These are phyloP conservation scores for Abrus pulchellus DNA, from an alignment of 306 rosid species.

Conservation along the genomic window DNA sequence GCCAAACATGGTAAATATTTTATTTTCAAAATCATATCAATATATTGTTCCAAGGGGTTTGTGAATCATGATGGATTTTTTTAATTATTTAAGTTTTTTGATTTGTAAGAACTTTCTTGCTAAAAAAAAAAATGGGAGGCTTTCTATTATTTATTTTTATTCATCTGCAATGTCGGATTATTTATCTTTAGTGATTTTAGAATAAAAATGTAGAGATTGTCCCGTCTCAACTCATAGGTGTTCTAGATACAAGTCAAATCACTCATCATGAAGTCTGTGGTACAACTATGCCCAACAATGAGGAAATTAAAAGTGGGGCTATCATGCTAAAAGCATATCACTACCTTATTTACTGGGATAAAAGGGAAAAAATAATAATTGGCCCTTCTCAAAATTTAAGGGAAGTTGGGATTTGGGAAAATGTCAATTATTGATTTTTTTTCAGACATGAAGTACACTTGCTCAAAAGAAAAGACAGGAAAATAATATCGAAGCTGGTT, in stretches of 20 bases:
- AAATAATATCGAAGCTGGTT: neutral
- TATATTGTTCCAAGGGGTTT: neutral
- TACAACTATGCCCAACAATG: neutral
- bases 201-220: constrained; percentile 15
- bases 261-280: neutral
- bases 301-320: neutral
- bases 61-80: constrained; percentile 5
- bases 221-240: neutral
- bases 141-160: too few relatives aligned
- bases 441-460: neutral
- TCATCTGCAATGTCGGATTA: neutral
- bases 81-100: neutral
- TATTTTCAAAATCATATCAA: neutral
- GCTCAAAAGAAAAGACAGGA: neutral
- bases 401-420: neutral
- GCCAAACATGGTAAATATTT: constrained; percentile 66
- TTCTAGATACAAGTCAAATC: neutral
- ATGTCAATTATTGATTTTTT: neutral
- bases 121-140: neutral
- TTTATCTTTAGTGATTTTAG: neutral
- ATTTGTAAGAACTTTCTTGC: neutral
- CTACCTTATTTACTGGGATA: neutral
- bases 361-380: neutral
- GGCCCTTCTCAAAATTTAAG: neutral
- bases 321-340: constrained; percentile 11